Evolutionary conservation across 352 stramenopile genomes (phyloP).

Genomic region (Phytopythium boreale): DNA sequence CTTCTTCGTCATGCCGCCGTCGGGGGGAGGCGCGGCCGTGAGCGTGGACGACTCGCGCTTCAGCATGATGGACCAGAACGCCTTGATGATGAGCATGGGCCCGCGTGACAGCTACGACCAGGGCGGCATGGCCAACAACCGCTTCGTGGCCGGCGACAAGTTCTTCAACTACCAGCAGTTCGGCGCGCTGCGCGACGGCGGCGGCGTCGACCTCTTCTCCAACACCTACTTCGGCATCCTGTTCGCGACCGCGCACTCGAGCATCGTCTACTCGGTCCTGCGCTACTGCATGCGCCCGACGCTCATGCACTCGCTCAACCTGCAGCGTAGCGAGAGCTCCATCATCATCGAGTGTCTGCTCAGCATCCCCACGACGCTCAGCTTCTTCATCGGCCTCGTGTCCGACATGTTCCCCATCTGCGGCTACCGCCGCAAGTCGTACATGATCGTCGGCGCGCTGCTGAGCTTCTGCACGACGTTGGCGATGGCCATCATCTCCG

Average conservation of each 20-base stretch:
- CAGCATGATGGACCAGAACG: constrained; percentile 8
- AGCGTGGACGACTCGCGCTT: constrained; percentile 27
- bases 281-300: constrained; percentile 64
- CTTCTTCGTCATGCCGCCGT: constrained; percentile 21
- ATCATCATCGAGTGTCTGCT: constrained; percentile 70
- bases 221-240: constrained; percentile 51
- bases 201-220: constrained; percentile 62
- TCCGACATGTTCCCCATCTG: constrained; percentile 85
- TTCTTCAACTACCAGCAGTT: constrained; percentile 75
- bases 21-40: constrained; percentile 8
- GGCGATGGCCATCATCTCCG: constrained; percentile 49
- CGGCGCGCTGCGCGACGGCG: constrained; percentile 55
- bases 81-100: constrained; percentile 23
- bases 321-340: constrained; percentile 47
- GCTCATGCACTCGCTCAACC: constrained; percentile 61
- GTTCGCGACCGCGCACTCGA: constrained; percentile 48
- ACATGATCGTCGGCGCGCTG: constrained; percentile 82
- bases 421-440: constrained; percentile 87
- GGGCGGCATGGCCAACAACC: constrained; percentile 27
- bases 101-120: constrained; percentile 28
- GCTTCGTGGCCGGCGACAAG: constrained; percentile 47
- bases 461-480: constrained; percentile 56
- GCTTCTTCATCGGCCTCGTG: constrained; percentile 84
- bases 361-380: constrained; percentile 86
- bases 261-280: constrained; percentile 59